Conservation (phyloP, 2,329 filamentous ascomycete genomes). For the Lasiodiplodia sp. region DNA sequence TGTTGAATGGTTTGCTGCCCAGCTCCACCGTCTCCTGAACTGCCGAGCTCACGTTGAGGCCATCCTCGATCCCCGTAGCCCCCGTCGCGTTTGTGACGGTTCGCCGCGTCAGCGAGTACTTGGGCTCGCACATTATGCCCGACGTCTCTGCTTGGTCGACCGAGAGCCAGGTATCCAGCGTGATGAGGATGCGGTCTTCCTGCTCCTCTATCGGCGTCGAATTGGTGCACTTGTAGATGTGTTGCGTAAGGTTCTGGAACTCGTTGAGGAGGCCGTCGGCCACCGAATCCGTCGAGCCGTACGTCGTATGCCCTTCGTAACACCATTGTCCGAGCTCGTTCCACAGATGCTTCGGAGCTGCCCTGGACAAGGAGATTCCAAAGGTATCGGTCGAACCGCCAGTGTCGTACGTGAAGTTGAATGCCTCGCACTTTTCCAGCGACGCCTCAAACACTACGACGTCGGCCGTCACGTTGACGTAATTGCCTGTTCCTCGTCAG, state of each 20-base stretch:
- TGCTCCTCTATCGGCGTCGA: background rate
- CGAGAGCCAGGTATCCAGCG: background rate
- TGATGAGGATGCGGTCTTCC: background rate
- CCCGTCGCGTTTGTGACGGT: background rate
- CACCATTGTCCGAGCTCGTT: background rate
- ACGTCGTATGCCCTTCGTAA: background rate
- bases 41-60: background rate
- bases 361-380: background rate
- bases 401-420: background rate
- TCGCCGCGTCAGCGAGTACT: conserved; percentile 2
- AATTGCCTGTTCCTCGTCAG: background rate
- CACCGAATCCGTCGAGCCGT: background rate
- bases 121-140: conserved; percentile 5
- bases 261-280: too few species aligned
- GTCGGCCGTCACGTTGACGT: background rate
- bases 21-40: background rate
- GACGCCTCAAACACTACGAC: background rate
- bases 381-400: too few species aligned
- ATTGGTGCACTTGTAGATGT: background rate
- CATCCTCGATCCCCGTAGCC: background rate
- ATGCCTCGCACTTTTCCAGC: background rate
- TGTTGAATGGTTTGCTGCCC: background rate
- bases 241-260: background rate
- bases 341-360: background rate
- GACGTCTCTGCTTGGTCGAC: background rate